Evolutionary conservation across 495 filamentous ascomycete genomes (phyloP).

Genomic region (Filosporella fistucella): DNA sequence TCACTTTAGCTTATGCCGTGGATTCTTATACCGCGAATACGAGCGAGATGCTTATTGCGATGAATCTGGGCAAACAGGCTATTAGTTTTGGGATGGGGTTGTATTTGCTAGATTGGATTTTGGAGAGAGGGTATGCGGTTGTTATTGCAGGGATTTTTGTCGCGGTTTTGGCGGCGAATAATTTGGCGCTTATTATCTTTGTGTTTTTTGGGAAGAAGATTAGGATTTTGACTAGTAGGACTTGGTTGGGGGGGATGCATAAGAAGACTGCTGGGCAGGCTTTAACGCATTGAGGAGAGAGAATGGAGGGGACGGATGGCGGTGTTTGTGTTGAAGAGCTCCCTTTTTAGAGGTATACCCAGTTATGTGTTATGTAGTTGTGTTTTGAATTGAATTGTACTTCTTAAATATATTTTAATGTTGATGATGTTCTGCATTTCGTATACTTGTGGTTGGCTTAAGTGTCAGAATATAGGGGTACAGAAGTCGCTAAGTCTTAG

Average conservation of each 20-base stretch:
- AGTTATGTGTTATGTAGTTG: too few species aligned
- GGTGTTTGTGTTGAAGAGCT: too few species aligned
- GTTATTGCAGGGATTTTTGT: conserved; percentile 57
- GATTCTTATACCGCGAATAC: conserved; percentile 55
- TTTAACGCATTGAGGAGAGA: conserved; percentile 3
- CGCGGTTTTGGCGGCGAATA: conserved; percentile 50
- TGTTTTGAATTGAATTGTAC: too few species aligned
- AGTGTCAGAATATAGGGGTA: too few species aligned
- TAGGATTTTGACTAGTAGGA: conserved; percentile 40
- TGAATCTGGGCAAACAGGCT: conserved; percentile 64
- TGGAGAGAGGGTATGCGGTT: conserved; percentile 48
- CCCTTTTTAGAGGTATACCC: too few species aligned
- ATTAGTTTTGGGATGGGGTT: conserved; percentile 59
- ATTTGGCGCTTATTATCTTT: conserved; percentile 48
- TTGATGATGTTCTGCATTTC: too few species aligned
- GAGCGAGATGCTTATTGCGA: conserved; percentile 61
- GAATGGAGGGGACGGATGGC: background rate
- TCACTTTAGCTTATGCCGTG: conserved; percentile 56
- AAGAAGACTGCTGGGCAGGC: conserved; percentile 25
- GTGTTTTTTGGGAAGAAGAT: conserved; percentile 55
- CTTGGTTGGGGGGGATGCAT: conserved; percentile 51
- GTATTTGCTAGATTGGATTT: conserved; percentile 54
- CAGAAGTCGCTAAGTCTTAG: too few species aligned
- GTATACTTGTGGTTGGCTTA: too few species aligned
- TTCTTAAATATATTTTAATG: too few species aligned